Conservation (phyloP, 495 filamentous ascomycete species). For the Rostrohypoxylon terebratum region DNA sequence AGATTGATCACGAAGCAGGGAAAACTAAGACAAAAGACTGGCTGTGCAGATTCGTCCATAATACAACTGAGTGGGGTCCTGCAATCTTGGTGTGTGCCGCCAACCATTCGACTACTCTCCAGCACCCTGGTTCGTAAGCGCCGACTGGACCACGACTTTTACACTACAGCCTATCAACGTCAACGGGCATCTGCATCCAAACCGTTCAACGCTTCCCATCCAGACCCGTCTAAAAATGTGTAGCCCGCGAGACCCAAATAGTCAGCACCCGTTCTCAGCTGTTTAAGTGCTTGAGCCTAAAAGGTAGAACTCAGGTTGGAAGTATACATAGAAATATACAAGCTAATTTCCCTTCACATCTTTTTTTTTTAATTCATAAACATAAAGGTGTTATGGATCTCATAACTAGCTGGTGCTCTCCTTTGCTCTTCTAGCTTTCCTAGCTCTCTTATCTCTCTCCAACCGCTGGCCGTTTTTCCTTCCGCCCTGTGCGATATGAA, state of each 20-base stretch:
- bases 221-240: constrained; percentile 18
- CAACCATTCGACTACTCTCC: constrained; percentile 60
- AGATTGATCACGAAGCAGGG: constrained; percentile 55
- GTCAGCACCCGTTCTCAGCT: constrained; percentile 48
- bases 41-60: constrained; percentile 57
- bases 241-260: constrained; percentile 44
- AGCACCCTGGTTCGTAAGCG: constrained; percentile 62
- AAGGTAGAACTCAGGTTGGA: constrained; percentile 28
- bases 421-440: constrained; percentile 30
- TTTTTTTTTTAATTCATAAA: constrained; percentile 39
- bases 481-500: constrained; percentile 45
- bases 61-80: constrained; percentile 57
- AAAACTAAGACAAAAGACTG: constrained; percentile 62
- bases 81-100: constrained; percentile 59
- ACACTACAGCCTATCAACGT: constrained; percentile 61
- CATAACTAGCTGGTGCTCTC: constrained; percentile 48
- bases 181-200: constrained; percentile 44
- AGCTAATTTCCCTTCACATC: constrained; percentile 41
- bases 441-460: constrained; percentile 37
- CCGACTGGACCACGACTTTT: constrained; percentile 60
- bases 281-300: constrained; percentile 51
- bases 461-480: constrained; percentile 50
- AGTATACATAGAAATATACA: constrained; percentile 2
- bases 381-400: constrained; percentile 42
- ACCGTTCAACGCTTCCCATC: constrained; percentile 48